Evolutionary conservation across 345 rosid species (phyloP), one percentile per base, ranked within the genome.

Genomic region (Draba incana): DNA sequence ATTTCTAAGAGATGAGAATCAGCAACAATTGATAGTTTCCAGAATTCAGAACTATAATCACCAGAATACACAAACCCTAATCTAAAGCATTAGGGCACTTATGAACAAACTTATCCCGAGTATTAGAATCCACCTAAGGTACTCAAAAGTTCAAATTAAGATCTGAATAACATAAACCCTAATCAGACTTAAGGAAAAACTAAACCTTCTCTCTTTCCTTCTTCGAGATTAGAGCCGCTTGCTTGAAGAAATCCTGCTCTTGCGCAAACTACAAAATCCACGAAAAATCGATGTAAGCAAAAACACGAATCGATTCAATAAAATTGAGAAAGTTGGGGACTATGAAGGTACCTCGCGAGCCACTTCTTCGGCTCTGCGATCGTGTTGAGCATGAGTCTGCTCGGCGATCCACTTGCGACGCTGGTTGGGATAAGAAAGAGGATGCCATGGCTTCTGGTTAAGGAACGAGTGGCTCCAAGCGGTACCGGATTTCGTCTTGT

Each of bases 351-450:
- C 97, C 92, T 94, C 97, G 63, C 97, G 97, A 9, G 97, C 71
- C 23, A 94, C 96, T 54, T 94, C 96, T 15, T 91, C 92, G 28
- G 88, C 27, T 41, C 97, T 91, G 67, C 82, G 85, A 27, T 79
- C 65, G 52, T 80, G 89, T 43, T 94, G 89, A 46, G 96, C 83
- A 51, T 91, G 81, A 58, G 92, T 75, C 83, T 94, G 97, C 72
- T 91, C 99, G 57, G 99, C 97, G 80, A 91, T 89, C 99, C 99
- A 94, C 77, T 94, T 91, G 82, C 99, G 97, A 61, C 91, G 97
- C 69, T 91, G 97, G 66, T 94, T 94, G 24, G 99, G 97, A 60
- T 94, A 91, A 44, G 99, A 94, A 69, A 94, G 96, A 8, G 99
- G 99, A 81, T 91, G 97, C 98, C 98, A 93, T 56, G 98, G 98